Percentiles rank a stretch among this genome's conserved stretches.
Evolutionary conservation across 2,329 filamentous ascomycete genomes (phyloP).

Genomic region (Pseudogymnoascus pannorum): DNA sequence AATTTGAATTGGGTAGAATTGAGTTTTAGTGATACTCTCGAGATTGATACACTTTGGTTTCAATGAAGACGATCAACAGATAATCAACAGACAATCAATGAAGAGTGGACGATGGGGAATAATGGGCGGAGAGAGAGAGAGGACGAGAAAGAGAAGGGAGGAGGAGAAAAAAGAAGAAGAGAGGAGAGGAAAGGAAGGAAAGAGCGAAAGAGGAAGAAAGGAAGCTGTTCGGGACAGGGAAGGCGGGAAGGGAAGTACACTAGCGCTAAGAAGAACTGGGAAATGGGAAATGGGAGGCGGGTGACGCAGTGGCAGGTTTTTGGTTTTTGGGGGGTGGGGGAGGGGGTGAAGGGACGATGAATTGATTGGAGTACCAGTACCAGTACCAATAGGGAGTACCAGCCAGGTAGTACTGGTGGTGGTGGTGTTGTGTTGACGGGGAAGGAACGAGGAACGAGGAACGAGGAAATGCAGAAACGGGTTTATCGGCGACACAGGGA

Average conservation of each 20-base stretch:
- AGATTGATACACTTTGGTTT: background rate
- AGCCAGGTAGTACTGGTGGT: no score
- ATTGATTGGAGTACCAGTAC: no score
- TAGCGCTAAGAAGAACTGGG: no score
- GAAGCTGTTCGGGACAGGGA: background rate
- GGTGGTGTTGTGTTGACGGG: background rate
- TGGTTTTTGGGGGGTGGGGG: no score
- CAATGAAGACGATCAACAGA: background rate
- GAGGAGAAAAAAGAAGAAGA: background rate
- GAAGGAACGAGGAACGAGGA: background rate
- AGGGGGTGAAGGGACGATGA: background rate
- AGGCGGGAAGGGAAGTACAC: background rate
- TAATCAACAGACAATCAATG: background rate
- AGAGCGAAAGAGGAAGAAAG: slow-evolving; percentile 6
- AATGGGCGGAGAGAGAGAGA: slow-evolving; percentile 1
- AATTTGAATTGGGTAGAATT: background rate
- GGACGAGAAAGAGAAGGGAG: background rate
- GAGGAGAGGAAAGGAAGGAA: background rate
- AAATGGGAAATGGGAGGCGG: background rate
- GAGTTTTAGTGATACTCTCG: background rate
- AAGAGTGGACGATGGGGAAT: background rate
- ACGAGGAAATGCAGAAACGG: background rate
- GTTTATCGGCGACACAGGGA: background rate
- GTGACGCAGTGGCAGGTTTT: background rate
- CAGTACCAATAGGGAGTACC: no score